Evolutionary conservation across 306 rosid genomes (phyloP).

Genomic region (Prunus mume): DNA sequence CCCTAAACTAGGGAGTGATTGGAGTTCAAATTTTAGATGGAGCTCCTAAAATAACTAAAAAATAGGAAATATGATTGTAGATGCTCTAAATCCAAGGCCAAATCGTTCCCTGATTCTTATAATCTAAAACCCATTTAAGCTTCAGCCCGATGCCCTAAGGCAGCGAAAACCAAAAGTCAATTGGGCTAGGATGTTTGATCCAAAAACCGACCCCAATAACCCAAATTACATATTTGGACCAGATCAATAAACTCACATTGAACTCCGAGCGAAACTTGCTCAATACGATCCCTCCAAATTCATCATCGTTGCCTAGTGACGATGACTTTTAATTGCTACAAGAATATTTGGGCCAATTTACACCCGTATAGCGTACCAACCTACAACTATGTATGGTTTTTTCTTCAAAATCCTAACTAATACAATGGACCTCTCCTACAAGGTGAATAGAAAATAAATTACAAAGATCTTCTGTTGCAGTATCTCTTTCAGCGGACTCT

Average conservation of each 20-base stretch:
- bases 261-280: not conserved
- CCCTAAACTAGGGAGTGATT: no score
- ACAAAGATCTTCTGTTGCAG: not conserved
- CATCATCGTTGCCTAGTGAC: not conserved
- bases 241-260: not conserved
- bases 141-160: not conserved
- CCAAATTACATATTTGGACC: no score
- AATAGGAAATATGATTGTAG: no score
- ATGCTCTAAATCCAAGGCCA: not conserved
- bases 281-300: not conserved
- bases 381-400: conserved; percentile 1
- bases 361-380: conserved; percentile 12
- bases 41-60: no score
- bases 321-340: not conserved
- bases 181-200: no score
- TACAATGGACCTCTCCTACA: not conserved
- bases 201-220: no score
- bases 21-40: no score
- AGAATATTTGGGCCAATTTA: conserved; percentile 8
- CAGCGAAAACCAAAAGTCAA: not conserved
- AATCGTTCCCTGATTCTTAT: not conserved
- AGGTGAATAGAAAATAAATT: not conserved
- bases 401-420: not conserved
- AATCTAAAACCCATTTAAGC: not conserved
- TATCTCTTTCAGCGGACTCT: not conserved